Evolutionary conservation across 371 early-diverging fungal genomes (phyloP).

Genomic region (Circinella minor): DNA sequence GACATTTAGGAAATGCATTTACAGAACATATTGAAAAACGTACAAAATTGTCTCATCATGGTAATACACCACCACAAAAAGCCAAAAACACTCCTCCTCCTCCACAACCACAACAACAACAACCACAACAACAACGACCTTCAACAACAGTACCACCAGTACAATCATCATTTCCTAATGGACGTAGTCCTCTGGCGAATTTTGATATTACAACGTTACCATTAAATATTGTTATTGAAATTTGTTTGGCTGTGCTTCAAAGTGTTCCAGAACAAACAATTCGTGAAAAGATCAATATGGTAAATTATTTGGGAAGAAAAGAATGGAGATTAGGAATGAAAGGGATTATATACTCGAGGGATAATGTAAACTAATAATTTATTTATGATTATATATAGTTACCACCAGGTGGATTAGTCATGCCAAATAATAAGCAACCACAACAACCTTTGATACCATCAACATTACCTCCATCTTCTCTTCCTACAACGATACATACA

Average conservation of each 20-base stretch:
- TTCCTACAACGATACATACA: neutral
- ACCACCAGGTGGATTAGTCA: constrained; percentile 8
- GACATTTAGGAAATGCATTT: neutral
- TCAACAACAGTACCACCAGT: neutral
- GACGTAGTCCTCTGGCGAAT: constrained; percentile 27
- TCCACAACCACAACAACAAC: constrained; percentile 8
- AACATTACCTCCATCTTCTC: neutral
- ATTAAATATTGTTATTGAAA: constrained; percentile 34
- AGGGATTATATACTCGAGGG: no score
- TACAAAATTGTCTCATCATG: constrained; percentile 21
- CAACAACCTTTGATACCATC: constrained; percentile 1
- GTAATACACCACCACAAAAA: neutral
- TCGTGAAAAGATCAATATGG: constrained; percentile 31
- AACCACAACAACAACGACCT: neutral
- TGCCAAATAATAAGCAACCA: neutral
- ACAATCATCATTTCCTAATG: constrained; percentile 5
- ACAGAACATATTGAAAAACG: constrained; percentile 17
- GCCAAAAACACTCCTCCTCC: neutral
- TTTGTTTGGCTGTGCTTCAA: constrained; percentile 46
- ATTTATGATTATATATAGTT: constrained; percentile 1
- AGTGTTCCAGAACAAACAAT: constrained; percentile 41
- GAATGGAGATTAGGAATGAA: neutral
- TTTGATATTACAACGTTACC: constrained; percentile 49
- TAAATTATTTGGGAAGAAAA: constrained; percentile 16
- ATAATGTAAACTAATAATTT: no score